Conservation (phyloP, 1,284 basidiomycete genomes). For the Jaminaea rosea region DNA sequence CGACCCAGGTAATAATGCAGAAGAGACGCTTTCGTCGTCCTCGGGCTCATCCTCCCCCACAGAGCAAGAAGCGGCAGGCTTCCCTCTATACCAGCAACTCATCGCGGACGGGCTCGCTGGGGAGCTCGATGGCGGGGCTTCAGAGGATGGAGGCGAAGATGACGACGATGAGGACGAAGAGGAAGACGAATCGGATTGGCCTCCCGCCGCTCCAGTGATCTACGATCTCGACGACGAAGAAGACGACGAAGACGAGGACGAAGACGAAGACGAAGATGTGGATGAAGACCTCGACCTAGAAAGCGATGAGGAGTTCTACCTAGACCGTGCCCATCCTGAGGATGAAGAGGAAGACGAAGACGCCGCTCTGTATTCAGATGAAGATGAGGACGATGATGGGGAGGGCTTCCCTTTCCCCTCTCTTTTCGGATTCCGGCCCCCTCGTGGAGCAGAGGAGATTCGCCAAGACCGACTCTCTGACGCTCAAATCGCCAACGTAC, state of each 20-base stretch:
- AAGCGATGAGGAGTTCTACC: not conserved
- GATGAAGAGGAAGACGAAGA: slow-evolving; percentile 64
- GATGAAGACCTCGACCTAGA: not conserved
- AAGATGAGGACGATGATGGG: not conserved
- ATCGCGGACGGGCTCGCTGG: not conserved
- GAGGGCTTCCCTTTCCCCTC: not conserved
- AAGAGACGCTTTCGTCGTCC: slow-evolving; percentile 7
- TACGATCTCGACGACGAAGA: slow-evolving; percentile 20
- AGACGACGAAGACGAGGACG: slow-evolving; percentile 5
- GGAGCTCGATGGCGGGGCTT: slow-evolving; percentile 5
- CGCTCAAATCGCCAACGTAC: slow-evolving; percentile 49
- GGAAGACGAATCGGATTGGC: not conserved
- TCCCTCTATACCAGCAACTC: not conserved
- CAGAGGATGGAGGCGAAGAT: slow-evolving; percentile 1
- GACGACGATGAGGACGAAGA: slow-evolving; percentile 6
- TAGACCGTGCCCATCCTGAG: no score
- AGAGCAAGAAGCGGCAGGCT: slow-evolving; percentile 1
- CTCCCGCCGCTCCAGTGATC: not conserved
- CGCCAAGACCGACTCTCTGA: slow-evolving; percentile 13
- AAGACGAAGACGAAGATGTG: not conserved
- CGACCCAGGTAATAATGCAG: slow-evolving; percentile 1
- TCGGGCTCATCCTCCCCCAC: slow-evolving; percentile 4
- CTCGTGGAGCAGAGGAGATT: not conserved
- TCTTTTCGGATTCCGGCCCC: not conserved
- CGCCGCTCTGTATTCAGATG: not conserved